phyloP scores from a whole-genome alignment of 768 basidiomycete species.

The Trametopsis cervina region DNA sequence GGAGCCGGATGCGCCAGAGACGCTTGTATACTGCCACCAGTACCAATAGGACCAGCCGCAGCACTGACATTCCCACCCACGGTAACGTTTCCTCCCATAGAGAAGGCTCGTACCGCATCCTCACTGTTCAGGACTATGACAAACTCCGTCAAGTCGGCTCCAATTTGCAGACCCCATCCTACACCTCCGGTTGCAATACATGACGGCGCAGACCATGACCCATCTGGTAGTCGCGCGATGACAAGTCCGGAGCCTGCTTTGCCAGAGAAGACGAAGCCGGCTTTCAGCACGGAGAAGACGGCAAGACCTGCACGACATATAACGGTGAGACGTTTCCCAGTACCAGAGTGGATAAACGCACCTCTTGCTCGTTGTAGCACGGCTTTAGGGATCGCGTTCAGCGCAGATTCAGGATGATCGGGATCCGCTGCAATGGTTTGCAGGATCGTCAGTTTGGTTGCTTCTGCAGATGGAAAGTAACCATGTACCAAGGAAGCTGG shows the following conservation, averaged over 20 bases:
- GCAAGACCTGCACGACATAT: conserved; percentile 90
- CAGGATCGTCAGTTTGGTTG: background rate
- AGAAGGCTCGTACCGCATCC: conserved; percentile 93
- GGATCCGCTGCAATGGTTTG: conserved; percentile 49
- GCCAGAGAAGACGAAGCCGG: conserved; percentile 92
- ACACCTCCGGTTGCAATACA: conserved; percentile 96
- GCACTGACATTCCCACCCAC: conserved; percentile 88
- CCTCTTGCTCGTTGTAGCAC: conserved; percentile 88
- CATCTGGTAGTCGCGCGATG: conserved; percentile 87
- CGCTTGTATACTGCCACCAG: conserved; percentile 85
- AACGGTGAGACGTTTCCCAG: background rate
- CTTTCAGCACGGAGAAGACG: conserved; percentile 89
- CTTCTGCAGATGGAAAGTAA: background rate
- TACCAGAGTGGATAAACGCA: conserved; percentile 23
- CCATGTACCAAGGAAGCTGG: conserved; percentile 77
- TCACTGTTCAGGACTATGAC: conserved; percentile 96
- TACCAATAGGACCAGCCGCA: conserved; percentile 88
- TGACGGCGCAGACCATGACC: conserved; percentile 94
- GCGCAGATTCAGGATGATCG: conserved; percentile 76
- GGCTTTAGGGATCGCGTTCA: conserved; percentile 91
- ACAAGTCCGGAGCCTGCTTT: conserved; percentile 92
- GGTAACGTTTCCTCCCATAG: conserved; percentile 91
- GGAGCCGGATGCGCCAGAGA: conserved; percentile 88
- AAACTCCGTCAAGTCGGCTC: conserved; percentile 92
- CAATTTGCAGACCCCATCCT: conserved; percentile 93